Evolutionary conservation across 257 asterid genomes (phyloP), one percentile per base, ranked within the genome.

Genomic region (Craterostigma plantagineum): DNA sequence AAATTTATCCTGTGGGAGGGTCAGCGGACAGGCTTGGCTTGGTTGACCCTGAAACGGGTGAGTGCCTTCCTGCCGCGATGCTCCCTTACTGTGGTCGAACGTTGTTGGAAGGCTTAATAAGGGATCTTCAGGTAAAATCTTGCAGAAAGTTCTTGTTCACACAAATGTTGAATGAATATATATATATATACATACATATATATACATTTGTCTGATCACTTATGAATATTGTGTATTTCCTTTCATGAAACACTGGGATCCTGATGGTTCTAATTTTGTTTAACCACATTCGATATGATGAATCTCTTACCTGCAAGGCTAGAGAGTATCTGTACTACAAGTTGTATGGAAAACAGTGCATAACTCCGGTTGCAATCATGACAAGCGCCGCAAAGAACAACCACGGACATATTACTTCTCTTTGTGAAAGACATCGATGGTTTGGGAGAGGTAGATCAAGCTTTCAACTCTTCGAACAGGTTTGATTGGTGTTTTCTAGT

Each of bases 51-150:
- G 63, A 63, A 53, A 72, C 95, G 12, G 92, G 95, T 42, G 94
- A 90, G 75, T 76, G 92, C 48, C 91, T 90, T 63, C 98, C 98
- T 42, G 98, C 98, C 54, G 98, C 98, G 14, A 79, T 90, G 98
- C 94, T 90, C 70, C 94, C 98, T 45, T 90, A 66, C 63, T 77
- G 92, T 65, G 98, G 98, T 58, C 69, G 91, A 55, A 83, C 91
- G 42, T 70, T 90, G 58, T 63, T 90, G 71, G 98, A 90, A 75
- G 92, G 98, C 50, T 91, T 90, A 55, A 74, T 90, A 59, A 70
- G 98, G 75, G 98, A 90, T 71, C 91, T 90, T 67, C 98, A 90
- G 95, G 98, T 90, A 66, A 42, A 2, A 10, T 36, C 40, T 2
- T 2, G 30, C 30, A 18, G 18, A 38, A 38, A 50, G n/a, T 35